phyloP scores from a whole-genome alignment of 78 protist species.

The Mastigamoeba balamuthi region DNA sequence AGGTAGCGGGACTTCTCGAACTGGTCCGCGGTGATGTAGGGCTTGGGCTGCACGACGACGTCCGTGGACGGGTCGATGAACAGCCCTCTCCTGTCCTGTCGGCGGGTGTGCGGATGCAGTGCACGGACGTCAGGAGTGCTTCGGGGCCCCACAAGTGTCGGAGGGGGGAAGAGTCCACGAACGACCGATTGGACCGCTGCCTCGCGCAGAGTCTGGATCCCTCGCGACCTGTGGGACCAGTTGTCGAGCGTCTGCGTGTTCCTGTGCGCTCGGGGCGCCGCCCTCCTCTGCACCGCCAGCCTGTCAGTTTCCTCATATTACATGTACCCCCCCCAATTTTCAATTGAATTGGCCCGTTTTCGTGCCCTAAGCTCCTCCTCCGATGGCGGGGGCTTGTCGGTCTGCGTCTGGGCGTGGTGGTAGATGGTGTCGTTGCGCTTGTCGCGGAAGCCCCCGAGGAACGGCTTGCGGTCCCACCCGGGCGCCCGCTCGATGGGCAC shows the following conservation, averaged over 20 bases:
- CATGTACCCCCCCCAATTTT: too few relatives aligned
- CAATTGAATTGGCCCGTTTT: too few relatives aligned
- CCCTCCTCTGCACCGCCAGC: too few relatives aligned
- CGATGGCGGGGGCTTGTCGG: neutral
- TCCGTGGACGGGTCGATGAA: conserved; percentile 9
- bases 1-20: neutral
- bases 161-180: too few relatives aligned
- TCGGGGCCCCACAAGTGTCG: too few relatives aligned
- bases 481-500: too few relatives aligned
- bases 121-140: too few relatives aligned
- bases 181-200: too few relatives aligned
- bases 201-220: too few relatives aligned
- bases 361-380: neutral
- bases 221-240: too few relatives aligned
- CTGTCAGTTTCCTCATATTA: neutral
- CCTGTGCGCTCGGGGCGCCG: neutral
- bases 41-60: neutral
- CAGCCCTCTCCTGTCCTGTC: conserved; percentile 9
- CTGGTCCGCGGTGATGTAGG: conserved; percentile 34
- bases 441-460: conserved; percentile 42
- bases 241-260: neutral
- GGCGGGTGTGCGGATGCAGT: too few relatives aligned
- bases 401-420: conserved; percentile 51
- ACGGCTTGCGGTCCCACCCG: conserved; percentile 21
- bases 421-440: neutral